Percentiles rank a stretch among this genome's conserved stretches.
Evolutionary conservation across 768 basidiomycete genomes (phyloP).

Genomic region (Boletus insuetus): DNA sequence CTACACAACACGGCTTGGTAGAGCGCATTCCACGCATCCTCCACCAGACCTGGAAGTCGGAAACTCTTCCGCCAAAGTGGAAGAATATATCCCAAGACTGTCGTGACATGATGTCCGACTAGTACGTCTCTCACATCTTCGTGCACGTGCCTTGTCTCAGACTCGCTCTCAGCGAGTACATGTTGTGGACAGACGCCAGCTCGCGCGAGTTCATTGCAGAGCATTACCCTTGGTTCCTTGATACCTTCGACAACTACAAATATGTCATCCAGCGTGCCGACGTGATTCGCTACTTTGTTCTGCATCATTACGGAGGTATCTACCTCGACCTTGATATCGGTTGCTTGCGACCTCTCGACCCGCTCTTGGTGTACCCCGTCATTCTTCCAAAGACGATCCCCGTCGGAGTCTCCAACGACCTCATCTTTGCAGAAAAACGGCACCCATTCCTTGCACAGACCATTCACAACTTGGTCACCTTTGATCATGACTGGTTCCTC

Average conservation of each 20-base stretch:
- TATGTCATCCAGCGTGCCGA: conserved; percentile 96
- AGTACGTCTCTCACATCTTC: conserved; percentile 56
- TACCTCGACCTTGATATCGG: conserved; percentile 98
- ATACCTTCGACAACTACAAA: conserved; percentile 88
- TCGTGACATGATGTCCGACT: conserved; percentile 91
- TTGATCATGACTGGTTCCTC: conserved; percentile 91
- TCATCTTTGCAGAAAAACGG: conserved; percentile 84
- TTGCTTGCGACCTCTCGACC: conserved; percentile 82
- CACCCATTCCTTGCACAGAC: conserved; percentile 92
- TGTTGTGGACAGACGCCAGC: conserved; percentile 92
- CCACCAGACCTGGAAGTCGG: conserved; percentile 98
- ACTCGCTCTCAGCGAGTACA: conserved; percentile 71
- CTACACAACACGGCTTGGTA: conserved; percentile 54
- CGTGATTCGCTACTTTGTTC: conserved; percentile 96
- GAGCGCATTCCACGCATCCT: conserved; percentile 89
- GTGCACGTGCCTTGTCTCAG: conserved; percentile 12
- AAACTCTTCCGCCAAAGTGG: conserved; percentile 82
- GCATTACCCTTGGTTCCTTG: conserved; percentile 89
- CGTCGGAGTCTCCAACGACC: conserved; percentile 95
- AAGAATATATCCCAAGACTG: conserved; percentile 77
- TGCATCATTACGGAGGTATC: conserved; percentile 91
- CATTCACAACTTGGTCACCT: conserved; percentile 86
- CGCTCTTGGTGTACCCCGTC: conserved; percentile 80
- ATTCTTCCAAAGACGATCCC: conserved; percentile 95
- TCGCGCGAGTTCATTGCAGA: conserved; percentile 88